Conservation (phyloP, 164 flowering plant species). For the Vitis labrusca region DNA sequence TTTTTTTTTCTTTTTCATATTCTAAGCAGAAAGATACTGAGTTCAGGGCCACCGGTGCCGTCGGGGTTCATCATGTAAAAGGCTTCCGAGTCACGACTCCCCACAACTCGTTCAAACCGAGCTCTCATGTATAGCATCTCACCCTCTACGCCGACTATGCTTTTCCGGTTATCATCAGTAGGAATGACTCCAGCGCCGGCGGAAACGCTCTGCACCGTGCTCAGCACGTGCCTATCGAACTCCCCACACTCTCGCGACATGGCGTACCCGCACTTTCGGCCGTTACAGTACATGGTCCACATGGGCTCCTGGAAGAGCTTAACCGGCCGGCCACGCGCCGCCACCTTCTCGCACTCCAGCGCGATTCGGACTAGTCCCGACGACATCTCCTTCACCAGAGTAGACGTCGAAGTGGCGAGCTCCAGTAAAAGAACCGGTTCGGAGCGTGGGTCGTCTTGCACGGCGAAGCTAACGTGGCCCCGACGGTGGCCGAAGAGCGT, state of each 20-base stretch:
- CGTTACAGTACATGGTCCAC: slow-evolving; percentile 94
- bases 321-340: slow-evolving; percentile 15
- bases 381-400: slow-evolving; percentile 81
- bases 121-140: slow-evolving; percentile 86
- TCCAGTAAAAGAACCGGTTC: slow-evolving; percentile 69
- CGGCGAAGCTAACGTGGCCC: slow-evolving; percentile 82
- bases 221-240: slow-evolving; percentile 64
- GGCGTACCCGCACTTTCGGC: slow-evolving; percentile 76
- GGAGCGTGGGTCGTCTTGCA: slow-evolving; percentile 66
- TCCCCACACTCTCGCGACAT: slow-evolving; percentile 51
- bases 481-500: slow-evolving; percentile 81
- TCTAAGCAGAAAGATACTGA: slow-evolving; percentile 73
- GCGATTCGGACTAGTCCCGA: slow-evolving; percentile 87
- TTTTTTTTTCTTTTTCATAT: slow-evolving; percentile 24
- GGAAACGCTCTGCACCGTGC: slow-evolving; percentile 65
- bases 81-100: slow-evolving; percentile 79
- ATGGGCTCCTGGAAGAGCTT: slow-evolving; percentile 60
- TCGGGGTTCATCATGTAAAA: slow-evolving; percentile 89
- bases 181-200: slow-evolving; percentile 97
- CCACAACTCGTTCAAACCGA: slow-evolving; percentile 75
- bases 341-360: slow-evolving; percentile 62
- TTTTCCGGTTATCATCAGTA: slow-evolving; percentile 31
- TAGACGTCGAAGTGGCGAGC: slow-evolving; percentile 67
- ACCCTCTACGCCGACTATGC: slow-evolving; percentile 34
- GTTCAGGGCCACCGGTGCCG: slow-evolving; percentile 72